phyloP scores from a whole-genome alignment of 176 grass and related monocot species.

The Puya raimondii region DNA sequence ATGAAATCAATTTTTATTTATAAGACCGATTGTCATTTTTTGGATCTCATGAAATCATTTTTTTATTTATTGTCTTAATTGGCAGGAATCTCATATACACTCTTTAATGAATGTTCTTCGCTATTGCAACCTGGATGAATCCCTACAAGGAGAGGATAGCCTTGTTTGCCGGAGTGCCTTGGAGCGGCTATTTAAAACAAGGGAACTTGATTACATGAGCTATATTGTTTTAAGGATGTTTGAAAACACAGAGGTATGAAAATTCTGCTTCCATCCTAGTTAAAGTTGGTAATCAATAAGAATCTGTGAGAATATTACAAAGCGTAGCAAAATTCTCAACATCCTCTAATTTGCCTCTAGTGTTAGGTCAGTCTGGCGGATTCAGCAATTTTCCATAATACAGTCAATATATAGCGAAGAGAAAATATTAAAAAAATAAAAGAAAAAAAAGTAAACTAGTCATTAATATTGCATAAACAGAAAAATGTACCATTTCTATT shows the following conservation, averaged over 20 bases:
- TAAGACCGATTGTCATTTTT: conserved; percentile 8
- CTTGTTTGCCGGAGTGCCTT: conserved; percentile 62
- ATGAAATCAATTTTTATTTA: background rate
- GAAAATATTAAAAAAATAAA: too few relatives aligned
- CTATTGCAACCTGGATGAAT: conserved; percentile 80
- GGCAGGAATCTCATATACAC: conserved; percentile 97
- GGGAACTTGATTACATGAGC: conserved; percentile 97
- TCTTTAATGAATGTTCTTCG: conserved; percentile 90
- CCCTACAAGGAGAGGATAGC: conserved; percentile 69
- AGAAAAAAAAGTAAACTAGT: too few relatives aligned
- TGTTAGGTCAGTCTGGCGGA: too few relatives aligned
- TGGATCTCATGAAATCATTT: background rate
- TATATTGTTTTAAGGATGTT: conserved; percentile 95
- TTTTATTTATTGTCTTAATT: conserved; percentile 26
- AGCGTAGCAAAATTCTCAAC: too few relatives aligned
- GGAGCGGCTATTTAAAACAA: conserved; percentile 54
- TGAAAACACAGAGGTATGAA: conserved; percentile 84
- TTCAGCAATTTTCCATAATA: too few relatives aligned
- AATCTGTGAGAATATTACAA: too few relatives aligned
- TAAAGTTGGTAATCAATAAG: too few relatives aligned
- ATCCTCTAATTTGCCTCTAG: too few relatives aligned
- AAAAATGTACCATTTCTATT: too few relatives aligned
- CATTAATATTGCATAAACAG: too few relatives aligned
- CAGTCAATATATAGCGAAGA: too few relatives aligned
- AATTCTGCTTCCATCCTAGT: background rate